Evolutionary conservation across 2,329 filamentous ascomycete species (phyloP).

Genomic region (Plenodomus tracheiphilus): DNA sequence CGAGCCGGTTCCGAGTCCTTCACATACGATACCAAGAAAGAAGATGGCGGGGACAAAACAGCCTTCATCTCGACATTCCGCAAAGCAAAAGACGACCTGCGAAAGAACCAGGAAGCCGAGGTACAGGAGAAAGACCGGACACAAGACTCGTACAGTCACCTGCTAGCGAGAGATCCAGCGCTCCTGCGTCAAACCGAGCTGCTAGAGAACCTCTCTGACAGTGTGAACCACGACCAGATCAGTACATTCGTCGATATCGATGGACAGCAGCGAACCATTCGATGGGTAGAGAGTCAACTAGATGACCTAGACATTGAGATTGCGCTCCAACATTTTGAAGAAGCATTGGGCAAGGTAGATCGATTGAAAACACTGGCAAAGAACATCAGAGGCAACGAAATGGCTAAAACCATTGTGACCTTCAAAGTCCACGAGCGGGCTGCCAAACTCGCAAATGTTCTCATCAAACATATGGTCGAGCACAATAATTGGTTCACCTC

Average conservation of each 20-base stretch:
- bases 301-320: slow-evolving; percentile 97
- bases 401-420: slow-evolving; percentile 89
- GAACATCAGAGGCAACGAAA: slow-evolving; percentile 78
- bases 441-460: slow-evolving; percentile 71
- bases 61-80: slow-evolving; percentile 85
- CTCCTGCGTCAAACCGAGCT: slow-evolving; percentile 78
- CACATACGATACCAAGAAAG: slow-evolving; percentile 88
- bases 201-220: slow-evolving; percentile 71
- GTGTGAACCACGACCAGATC: slow-evolving; percentile 69
- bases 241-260: slow-evolving; percentile 91
- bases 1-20: slow-evolving; percentile 88
- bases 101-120: slow-evolving; percentile 82
- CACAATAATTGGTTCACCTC: slow-evolving; percentile 76
- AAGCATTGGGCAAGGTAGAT: slow-evolving; percentile 81
- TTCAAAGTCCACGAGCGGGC: slow-evolving; percentile 89
- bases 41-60: slow-evolving; percentile 76
- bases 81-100: slow-evolving; percentile 88
- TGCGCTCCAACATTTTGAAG: slow-evolving; percentile 84
- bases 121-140: slow-evolving; percentile 84
- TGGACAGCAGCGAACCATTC: slow-evolving; percentile 92
- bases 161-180: slow-evolving; percentile 76
- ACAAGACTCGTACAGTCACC: slow-evolving; percentile 83
- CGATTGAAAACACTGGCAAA: slow-evolving; percentile 79
- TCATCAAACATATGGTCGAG: slow-evolving; percentile 76
- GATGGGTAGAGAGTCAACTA: slow-evolving; percentile 93